Evolutionary conservation across 2,329 filamentous ascomycete genomes (phyloP), one percentile per base, ranked within the genome.

Genomic region (Neoarthrinium moseri): DNA sequence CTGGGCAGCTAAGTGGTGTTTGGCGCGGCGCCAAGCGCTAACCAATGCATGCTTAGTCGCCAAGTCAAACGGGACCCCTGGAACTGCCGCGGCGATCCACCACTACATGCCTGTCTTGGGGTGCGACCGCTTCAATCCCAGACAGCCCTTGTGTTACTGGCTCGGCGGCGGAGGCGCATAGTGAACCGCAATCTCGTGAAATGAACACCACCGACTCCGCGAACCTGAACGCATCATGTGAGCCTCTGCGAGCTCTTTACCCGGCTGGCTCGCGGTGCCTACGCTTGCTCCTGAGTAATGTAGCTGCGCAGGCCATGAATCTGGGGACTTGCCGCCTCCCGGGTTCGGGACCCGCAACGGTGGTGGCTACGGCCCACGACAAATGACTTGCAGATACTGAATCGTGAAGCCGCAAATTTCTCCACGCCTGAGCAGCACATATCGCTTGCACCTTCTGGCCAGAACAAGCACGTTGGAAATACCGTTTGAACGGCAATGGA

Each of bases 41-140:
- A 48, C 41, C 48, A 49, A 46, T 49, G 48, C 39, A 49, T 43
- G 40, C 46, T 36, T 49, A 46, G 48, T 45, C 54, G 56, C 56
- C 56, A 59, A 59, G 56, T 59, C 55, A 59, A 59, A 49, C 47
- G 13, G 27, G 37, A n/a, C 29, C 54, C 48, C 52, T 47, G 47
- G 39, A 47, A 39, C 29, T 40, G 46, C 49, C 51, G 51, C 47
- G 45, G 48, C 48, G 54, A 52, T 56, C 52, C 50, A 48, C 51
- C 29, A 41, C 20, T 44, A 17, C 50, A 17, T 26, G 23, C 41
- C 17, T 33, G 15, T 33, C 17, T 43, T 33, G 39, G 11, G 13
- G 24, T 43, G 33, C 39, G 33, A 33, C 26, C 39, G 23, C 18
- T 43, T 32, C 17, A 22, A 33, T 23, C 29, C 39, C 27, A 29